Evolutionary conservation across 1,284 basidiomycete genomes (phyloP), one percentile per base, ranked within the genome.

Genomic region (Caloboletus inedulis): DNA sequence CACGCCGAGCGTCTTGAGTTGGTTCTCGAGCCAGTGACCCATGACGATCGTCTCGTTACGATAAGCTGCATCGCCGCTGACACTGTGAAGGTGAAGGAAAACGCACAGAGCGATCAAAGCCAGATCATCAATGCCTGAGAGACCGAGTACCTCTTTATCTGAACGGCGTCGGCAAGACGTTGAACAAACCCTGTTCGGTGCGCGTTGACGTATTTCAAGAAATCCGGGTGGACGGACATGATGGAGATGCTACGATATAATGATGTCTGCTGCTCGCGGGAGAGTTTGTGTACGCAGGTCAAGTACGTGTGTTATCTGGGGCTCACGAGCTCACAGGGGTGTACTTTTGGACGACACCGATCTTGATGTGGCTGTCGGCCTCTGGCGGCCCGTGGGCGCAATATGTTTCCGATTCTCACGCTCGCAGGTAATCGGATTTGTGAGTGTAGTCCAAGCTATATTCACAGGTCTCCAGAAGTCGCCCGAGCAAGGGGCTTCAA

Each of bases 11-110:
- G 77, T 70, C 44, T 80, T 81, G 55, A 96, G 82, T 68, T 94
- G 82, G 3, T 68, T 68, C 52, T 89, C 77, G 48, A 96, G 78
- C 81, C 85, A 97, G 31, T 83, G 72, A 4, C 84, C 88, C 94
- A 97, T 97, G 59, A 75, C 77, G 68, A 89, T 77, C 52, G 94
- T 91, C 70, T 92, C 85, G 50, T 78, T 72, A 48, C 92, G 84
- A 65, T 80, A 84, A 4, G 77, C 72, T 19, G 77, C 78, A 69
- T 88, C 84, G 25, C 84, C 79, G 56, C 83, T 87, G 56, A 91
- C 74, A 62, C 88, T 89, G 37, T 29, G 9, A 33, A 42, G 50
- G 36, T 30, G 36, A 29, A 25, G 23, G 14, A 9, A 21, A 21
- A 10, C 7, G n/a, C 19, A 31, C n/a, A 16, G 16, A 41, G 18